Base-by-base conservation (phyloP, 805 yeast species). In the Limtongia smithiae region DNA sequence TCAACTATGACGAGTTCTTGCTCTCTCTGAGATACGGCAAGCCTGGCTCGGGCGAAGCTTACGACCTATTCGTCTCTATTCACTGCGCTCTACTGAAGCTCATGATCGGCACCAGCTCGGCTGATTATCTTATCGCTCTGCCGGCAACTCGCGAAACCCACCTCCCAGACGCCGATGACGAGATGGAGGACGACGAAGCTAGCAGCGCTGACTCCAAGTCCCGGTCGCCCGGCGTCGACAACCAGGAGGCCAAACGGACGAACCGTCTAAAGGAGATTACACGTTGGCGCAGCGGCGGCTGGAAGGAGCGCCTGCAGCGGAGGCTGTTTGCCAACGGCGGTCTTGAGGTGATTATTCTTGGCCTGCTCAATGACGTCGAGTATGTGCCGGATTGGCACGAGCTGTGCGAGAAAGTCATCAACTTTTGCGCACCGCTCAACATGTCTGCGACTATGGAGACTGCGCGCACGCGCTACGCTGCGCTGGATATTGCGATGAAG, bases 261-360 rank as follows among this genome's bases (percentile, higher is more conserved):
- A 48, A 36, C 14, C 20, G 46, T 8, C 27, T 44, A 8, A 48
- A 34, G 14, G 41, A 45, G 14, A 31, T 76, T 69, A 33, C 53
- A 18, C 24, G 41, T n/a, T 51, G 50, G 45, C 50, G 48, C 46
- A 81, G 81, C 37, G 68, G 70, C 0, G 67, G 81, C 11, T 93
- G 97, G 96, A 78, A 81, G 50, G 94, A 85, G 27, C 72, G 94
- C 35, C 71, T 91, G 17, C 76, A 81, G 12, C 81, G 78, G 47
- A 78, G 96, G 46, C 77, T 78, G 55, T 93, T 85, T 65, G 80
- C 76, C 59, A 89, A 87, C 60, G 95, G 96, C 3, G 80, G 80
- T 46, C 91, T 97, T 96, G 83, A 87, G 59, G 74, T 83, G 35
- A 77, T 84, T 37, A 65, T 90, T 37, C 65, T 89, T 41, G 96